These are phyloP conservation scores for Hydnomerulius pinastri DNA, from an alignment of 768 basidiomycete genomes.

Conservation along the genomic window DNA sequence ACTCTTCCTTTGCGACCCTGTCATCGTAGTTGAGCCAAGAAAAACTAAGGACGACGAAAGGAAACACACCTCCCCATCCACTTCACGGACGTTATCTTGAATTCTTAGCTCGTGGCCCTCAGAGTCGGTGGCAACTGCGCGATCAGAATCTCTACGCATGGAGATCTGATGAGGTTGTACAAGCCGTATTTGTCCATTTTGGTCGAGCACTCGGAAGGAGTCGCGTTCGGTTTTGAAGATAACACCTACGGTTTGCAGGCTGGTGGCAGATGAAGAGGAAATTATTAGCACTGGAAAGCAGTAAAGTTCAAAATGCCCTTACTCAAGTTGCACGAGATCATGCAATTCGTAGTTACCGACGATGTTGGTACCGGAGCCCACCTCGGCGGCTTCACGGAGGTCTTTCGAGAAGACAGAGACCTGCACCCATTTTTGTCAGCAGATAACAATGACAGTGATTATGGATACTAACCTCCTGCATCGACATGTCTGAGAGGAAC, in stretches of 20 bases:
- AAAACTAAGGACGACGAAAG: background rate
- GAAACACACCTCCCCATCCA: slow-evolving; percentile 75
- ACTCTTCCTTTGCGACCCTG: slow-evolving; percentile 87
- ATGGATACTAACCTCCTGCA: slow-evolving; percentile 76
- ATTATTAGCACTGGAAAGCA: slow-evolving; percentile 11
- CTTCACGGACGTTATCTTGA: slow-evolving; percentile 92
- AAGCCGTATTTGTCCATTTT: slow-evolving; percentile 84
- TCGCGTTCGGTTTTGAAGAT: slow-evolving; percentile 97
- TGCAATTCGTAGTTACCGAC: slow-evolving; percentile 95
- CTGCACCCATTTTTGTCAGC: slow-evolving; percentile 40
- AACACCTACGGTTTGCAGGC: slow-evolving; percentile 91
- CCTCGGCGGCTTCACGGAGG: slow-evolving; percentile 94
- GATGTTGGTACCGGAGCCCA: slow-evolving; percentile 87
- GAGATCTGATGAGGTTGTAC: slow-evolving; percentile 95
- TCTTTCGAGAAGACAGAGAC: slow-evolving; percentile 98
- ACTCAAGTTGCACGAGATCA: slow-evolving; percentile 97
- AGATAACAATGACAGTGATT: background rate
- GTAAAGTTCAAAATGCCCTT: slow-evolving; percentile 33
- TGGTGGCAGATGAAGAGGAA: slow-evolving; percentile 31
- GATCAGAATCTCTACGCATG: slow-evolving; percentile 79
- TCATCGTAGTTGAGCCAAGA: slow-evolving; percentile 1
- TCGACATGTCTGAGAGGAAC: slow-evolving; percentile 95
- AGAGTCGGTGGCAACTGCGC: slow-evolving; percentile 86
- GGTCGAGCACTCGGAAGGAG: slow-evolving; percentile 94
- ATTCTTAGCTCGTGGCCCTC: slow-evolving; percentile 84